phyloP scores from a whole-genome alignment of 208 protist species.

The Balamuthia mandrillaris region DNA sequence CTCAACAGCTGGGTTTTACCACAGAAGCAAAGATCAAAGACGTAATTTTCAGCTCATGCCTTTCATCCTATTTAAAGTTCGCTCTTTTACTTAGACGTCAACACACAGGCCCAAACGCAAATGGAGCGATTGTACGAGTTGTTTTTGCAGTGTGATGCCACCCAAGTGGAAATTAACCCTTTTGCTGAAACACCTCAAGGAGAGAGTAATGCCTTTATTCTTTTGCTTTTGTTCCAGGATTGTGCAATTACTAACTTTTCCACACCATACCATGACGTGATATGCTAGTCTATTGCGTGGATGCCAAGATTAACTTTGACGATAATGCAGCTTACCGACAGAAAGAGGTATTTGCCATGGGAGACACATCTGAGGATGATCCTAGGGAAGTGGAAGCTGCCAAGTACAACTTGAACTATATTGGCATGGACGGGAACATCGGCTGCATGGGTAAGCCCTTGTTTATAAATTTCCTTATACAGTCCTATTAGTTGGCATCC shows the following conservation, averaged over 20 bases:
- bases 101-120: conserved; percentile 80
- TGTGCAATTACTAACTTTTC: background rate
- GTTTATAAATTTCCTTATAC: too few relatives aligned
- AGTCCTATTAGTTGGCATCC: background rate
- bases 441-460: conserved; percentile 76
- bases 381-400: conserved; percentile 90
- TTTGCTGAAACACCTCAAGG: conserved; percentile 92
- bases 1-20: conserved; percentile 84
- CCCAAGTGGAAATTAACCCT: conserved; percentile 98
- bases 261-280: conserved; percentile 5
- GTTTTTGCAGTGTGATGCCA: conserved; percentile 93
- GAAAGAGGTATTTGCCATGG: conserved; percentile 88
- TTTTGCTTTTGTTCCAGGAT: background rate
- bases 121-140: conserved; percentile 94
- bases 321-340: conserved; percentile 96
- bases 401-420: conserved; percentile 97
- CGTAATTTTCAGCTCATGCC: background rate
- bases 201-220: background rate
- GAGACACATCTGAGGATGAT: conserved; percentile 89
- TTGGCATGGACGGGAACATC: conserved; percentile 98
- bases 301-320: conserved; percentile 98
- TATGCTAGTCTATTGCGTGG: conserved; percentile 87
- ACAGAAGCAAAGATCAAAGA: conserved; percentile 56
- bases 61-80: background rate
- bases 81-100: background rate